Conservation (phyloP, 2,329 filamentous ascomycete species). For the Phialophora macrospora region DNA sequence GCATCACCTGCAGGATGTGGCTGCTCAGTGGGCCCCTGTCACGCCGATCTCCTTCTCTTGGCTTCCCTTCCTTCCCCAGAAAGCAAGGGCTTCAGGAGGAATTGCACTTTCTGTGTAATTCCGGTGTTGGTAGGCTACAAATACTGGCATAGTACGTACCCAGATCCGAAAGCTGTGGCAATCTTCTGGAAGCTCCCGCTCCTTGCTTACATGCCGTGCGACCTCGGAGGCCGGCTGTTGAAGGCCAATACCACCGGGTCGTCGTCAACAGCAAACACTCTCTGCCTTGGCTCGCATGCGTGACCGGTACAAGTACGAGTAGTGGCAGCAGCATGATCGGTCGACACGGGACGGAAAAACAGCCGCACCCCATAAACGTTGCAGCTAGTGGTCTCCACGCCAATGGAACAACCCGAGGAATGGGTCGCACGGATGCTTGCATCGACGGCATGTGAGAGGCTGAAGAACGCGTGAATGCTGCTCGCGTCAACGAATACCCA, state of each 20-base stretch:
- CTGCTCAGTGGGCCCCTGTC: background rate
- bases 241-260: background rate
- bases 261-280: background rate
- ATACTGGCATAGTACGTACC: background rate
- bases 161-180: background rate
- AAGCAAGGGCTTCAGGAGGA: too few relatives aligned
- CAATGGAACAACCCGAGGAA: constrained; percentile 29
- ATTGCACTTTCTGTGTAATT: too few relatives aligned
- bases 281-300: background rate
- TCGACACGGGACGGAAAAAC: background rate
- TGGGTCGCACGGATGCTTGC: constrained; percentile 26
- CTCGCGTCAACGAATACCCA: constrained; percentile 9
- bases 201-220: background rate
- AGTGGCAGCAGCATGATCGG: background rate
- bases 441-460: constrained; percentile 12
- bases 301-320: too few relatives aligned
- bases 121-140: too few relatives aligned
- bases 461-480: constrained; percentile 8
- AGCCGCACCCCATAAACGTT: too few relatives aligned
- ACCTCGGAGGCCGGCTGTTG: background rate
- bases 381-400: background rate
- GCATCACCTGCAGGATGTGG: background rate
- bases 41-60: background rate
- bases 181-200: background rate
- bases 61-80: too few relatives aligned